Conservation (phyloP, 345 rosid species). For the Xanthoceras sorbifolium region DNA sequence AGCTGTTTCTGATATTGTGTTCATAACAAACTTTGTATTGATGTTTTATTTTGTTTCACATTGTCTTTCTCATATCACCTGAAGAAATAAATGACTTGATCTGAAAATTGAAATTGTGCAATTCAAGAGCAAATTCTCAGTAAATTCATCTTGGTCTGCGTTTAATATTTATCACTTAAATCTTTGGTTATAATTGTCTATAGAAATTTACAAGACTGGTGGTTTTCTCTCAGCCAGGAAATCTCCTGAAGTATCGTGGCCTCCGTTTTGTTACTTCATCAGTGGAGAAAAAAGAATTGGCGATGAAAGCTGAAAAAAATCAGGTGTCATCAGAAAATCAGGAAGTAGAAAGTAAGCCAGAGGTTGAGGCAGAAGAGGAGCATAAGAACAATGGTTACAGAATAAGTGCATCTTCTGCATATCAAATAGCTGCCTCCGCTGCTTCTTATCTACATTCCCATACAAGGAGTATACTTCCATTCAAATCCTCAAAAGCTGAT, state of each 20-base stretch:
- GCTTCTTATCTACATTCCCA: conserved; percentile 84
- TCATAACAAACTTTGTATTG: neutral
- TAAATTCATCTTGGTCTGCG: neutral
- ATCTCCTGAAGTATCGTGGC: conserved; percentile 59
- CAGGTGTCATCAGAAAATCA: conserved; percentile 39
- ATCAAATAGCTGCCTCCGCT: conserved; percentile 78
- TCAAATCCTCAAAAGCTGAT: conserved; percentile 40
- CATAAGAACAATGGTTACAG: conserved; percentile 37
- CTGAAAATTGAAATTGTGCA: neutral
- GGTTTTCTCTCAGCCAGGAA: conserved; percentile 53
- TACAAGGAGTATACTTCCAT: conserved; percentile 64
- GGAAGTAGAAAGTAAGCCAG: conserved; percentile 33
- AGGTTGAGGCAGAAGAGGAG: conserved; percentile 36
- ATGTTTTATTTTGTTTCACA: conserved; percentile 1
- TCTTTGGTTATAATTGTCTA: conserved; percentile 3
- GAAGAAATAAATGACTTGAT: neutral
- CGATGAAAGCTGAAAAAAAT: conserved; percentile 41
- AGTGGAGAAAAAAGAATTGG: conserved; percentile 57
- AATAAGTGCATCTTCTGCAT: conserved; percentile 69
- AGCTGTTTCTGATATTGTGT: neutral
- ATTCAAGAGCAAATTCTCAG: neutral
- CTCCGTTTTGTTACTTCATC: conserved; percentile 77
- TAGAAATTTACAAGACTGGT: neutral
- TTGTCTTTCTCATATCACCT: neutral
- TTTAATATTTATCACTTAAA: neutral